phyloP scores from a whole-genome alignment of 495 filamentous ascomycete genomes.

The Choiromyces venosus region DNA sequence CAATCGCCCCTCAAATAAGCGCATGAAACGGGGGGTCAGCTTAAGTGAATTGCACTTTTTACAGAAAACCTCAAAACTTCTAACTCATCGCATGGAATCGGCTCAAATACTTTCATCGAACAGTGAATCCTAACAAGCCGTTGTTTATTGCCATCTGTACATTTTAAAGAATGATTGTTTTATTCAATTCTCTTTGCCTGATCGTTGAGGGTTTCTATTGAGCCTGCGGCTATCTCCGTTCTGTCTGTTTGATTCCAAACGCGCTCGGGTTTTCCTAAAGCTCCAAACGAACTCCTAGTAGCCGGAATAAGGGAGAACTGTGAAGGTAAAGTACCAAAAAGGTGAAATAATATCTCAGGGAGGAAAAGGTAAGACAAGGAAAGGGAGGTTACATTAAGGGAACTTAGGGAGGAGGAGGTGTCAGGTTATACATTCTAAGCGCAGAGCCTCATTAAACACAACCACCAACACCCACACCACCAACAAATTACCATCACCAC shows the following conservation, averaged over 20 bases:
- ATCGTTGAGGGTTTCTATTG: background rate
- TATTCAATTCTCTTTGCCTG: background rate
- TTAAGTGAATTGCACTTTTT: background rate
- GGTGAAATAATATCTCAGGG: background rate
- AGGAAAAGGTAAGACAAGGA: background rate
- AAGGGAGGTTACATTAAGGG: background rate
- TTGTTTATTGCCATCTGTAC: background rate
- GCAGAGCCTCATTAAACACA: background rate
- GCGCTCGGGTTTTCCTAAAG: background rate
- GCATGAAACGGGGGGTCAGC: background rate
- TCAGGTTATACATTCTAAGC: background rate
- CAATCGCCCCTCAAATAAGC: background rate
- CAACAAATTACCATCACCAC: constrained; percentile 1
- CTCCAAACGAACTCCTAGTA: background rate
- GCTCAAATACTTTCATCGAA: background rate
- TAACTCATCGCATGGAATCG: background rate
- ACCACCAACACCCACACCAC: background rate
- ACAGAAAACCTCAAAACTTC: no score
- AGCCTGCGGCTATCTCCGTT: background rate
- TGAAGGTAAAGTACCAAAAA: background rate
- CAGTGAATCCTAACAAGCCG: background rate
- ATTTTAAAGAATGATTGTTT: background rate
- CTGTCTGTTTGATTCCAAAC: background rate
- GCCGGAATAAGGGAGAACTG: background rate
- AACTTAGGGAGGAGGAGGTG: background rate